Conservation (phyloP, 192 early-diverging fungal species). For the Backusella parvicylindrica region DNA sequence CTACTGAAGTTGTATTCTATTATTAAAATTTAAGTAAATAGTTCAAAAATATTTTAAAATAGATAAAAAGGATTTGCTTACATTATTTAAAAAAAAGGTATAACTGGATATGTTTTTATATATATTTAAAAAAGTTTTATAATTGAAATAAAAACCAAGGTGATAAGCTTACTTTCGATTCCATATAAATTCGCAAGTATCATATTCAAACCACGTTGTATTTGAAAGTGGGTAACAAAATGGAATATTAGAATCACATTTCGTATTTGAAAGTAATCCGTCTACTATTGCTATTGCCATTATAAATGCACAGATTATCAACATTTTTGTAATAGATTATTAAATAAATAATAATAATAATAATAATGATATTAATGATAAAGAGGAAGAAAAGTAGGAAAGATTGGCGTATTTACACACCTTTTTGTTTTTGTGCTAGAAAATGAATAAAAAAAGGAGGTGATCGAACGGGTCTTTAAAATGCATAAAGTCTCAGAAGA, state of each 20-base stretch:
- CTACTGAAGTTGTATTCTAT: slow-evolving; percentile 1
- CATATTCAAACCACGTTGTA: slow-evolving; percentile 5
- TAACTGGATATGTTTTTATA: not conserved
- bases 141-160: not conserved
- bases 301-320: not conserved
- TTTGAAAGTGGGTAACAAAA: slow-evolving; percentile 3
- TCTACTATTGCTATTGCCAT: not conserved
- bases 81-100: slow-evolving; percentile 1
- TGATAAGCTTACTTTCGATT: not conserved
- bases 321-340: not conserved
- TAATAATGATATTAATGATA: not conserved
- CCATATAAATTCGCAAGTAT: slow-evolving; percentile 3
- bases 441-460: not conserved
- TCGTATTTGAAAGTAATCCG: not conserved
- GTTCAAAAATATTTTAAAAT: not conserved
- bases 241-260: not conserved
- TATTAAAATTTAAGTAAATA: not conserved
- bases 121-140: not conserved
- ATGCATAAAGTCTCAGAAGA: slow-evolving; percentile 1
- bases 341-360: not conserved
- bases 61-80: not conserved
- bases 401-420: not conserved
- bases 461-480: not conserved
- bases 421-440: not conserved
- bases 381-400: not conserved